These are phyloP conservation scores for Heritiera fomes DNA, from an alignment of 345 rosid species.

Conservation along the genomic window DNA sequence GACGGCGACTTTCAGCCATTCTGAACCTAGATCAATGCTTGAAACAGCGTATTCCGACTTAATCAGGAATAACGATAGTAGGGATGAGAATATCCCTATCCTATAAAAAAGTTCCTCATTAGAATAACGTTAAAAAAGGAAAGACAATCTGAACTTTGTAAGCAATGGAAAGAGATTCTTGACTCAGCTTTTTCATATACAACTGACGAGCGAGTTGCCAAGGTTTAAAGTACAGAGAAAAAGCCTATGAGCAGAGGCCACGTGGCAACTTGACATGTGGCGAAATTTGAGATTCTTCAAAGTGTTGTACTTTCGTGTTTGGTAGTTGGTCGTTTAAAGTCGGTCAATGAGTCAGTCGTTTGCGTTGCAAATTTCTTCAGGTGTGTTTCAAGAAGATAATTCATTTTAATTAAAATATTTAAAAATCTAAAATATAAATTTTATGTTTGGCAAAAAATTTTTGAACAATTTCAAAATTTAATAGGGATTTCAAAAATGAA, in stretches of 20 bases:
- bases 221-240: background rate
- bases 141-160: background rate
- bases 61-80: slow-evolving; percentile 29
- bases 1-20: slow-evolving; percentile 89
- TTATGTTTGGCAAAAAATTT: too few relatives aligned
- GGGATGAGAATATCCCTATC: slow-evolving; percentile 37
- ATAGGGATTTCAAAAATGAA: too few relatives aligned
- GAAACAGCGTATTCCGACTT: slow-evolving; percentile 78
- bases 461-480: too few relatives aligned
- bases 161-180: slow-evolving; percentile 6
- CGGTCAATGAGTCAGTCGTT: background rate
- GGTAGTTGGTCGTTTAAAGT: background rate
- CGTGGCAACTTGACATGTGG: slow-evolving; percentile 33
- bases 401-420: too few relatives aligned
- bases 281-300: slow-evolving; percentile 14
- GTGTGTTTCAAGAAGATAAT: too few relatives aligned
- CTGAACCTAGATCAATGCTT: slow-evolving; percentile 97
- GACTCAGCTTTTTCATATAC: background rate
- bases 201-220: background rate
- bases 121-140: slow-evolving; percentile 6
- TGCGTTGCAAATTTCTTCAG: background rate
- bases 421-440: too few relatives aligned
- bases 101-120: slow-evolving; percentile 38
- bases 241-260: slow-evolving; percentile 21
- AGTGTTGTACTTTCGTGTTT: slow-evolving; percentile 25